Conservation (phyloP, 306 rosid genomes). For the Coriaria nepalensis region DNA sequence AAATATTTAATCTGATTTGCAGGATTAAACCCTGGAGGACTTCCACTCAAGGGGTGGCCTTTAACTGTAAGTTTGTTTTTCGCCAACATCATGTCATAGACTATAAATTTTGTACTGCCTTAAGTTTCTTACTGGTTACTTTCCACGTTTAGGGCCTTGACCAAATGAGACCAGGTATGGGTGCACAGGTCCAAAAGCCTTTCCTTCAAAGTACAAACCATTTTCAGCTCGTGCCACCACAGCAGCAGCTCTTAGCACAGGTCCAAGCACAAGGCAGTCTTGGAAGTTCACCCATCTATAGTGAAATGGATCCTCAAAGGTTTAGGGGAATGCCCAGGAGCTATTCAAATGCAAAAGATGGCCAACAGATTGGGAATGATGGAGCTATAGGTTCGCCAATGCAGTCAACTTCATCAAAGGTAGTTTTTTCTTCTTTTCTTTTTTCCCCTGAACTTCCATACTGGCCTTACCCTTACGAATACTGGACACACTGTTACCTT, state of each 20-base stretch:
- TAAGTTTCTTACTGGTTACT: constrained; percentile 14
- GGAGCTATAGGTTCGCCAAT: constrained; percentile 86
- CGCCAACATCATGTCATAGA: constrained; percentile 8
- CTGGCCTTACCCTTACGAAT: too few relatives aligned
- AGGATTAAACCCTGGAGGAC: constrained; percentile 66
- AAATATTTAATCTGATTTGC: constrained; percentile 16
- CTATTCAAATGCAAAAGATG: constrained; percentile 53
- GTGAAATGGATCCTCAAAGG: constrained; percentile 79
- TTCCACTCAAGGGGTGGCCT: constrained; percentile 94
- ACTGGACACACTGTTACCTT: too few relatives aligned
- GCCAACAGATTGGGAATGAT: constrained; percentile 54
- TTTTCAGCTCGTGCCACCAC: constrained; percentile 79
- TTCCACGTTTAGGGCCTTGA: constrained; percentile 60
- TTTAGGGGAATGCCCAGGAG: constrained; percentile 69
- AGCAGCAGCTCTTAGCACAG: constrained; percentile 72
- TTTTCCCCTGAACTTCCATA: too few relatives aligned
- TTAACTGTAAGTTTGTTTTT: constrained; percentile 55
- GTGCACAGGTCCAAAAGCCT: constrained; percentile 84
- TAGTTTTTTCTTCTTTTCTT: constrained; percentile 14
- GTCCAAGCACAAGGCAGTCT: constrained; percentile 74
- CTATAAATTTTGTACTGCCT: constrained; percentile 14
- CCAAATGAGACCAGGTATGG: constrained; percentile 70
- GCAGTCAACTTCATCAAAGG: constrained; percentile 86
- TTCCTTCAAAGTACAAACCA: constrained; percentile 68
- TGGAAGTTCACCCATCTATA: constrained; percentile 40